Evolutionary conservation across 768 basidiomycete genomes (phyloP).

Genomic region (Leccinum uliginosum): DNA sequence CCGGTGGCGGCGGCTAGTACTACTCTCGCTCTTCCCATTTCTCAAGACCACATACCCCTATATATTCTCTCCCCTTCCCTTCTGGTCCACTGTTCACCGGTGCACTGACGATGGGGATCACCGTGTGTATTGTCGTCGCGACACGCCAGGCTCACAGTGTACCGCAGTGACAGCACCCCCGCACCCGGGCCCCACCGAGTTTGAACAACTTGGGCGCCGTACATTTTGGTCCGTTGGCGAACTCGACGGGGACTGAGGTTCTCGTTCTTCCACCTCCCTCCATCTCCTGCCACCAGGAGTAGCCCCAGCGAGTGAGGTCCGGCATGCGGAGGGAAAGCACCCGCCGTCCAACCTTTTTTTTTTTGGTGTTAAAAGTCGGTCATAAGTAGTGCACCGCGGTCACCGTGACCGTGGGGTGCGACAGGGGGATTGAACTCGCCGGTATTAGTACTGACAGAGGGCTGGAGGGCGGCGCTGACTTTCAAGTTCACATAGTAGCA

Average conservation of each 20-base stretch:
- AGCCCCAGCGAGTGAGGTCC: background rate
- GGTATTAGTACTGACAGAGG: too few relatives aligned
- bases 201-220: background rate
- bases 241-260: background rate
- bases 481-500: background rate
- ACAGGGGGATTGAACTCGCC: background rate
- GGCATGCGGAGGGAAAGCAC: background rate
- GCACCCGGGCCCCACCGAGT: background rate
- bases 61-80: background rate
- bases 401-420: background rate
- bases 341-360: background rate
- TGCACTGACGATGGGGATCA: background rate
- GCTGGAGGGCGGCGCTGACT: too few relatives aligned
- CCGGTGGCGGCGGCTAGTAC: too few relatives aligned
- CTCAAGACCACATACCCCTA: background rate
- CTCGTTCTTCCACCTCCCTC: background rate
- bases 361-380: background rate
- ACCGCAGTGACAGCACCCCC: too few relatives aligned
- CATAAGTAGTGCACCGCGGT: background rate
- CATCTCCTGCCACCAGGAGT: background rate
- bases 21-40: background rate
- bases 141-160: background rate
- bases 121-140: background rate
- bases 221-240: background rate
- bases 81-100: background rate